phyloP scores from a whole-genome alignment of 1,284 basidiomycete species.

The Coniferiporia sulphurascens region DNA sequence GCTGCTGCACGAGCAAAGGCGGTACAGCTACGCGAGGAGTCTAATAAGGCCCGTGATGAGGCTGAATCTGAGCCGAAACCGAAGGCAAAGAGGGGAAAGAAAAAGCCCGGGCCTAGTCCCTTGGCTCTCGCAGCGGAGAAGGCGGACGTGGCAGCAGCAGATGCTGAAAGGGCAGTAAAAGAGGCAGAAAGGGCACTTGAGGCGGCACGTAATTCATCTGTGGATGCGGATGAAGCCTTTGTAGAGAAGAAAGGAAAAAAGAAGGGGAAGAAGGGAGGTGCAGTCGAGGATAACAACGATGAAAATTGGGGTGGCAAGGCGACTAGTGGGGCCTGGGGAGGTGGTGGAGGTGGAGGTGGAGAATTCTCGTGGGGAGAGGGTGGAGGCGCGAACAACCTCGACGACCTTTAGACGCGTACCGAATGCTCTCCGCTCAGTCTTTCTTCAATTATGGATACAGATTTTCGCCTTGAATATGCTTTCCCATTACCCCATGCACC shows the following conservation, averaged over 20 bases:
- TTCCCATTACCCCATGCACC: too few relatives aligned
- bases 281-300: background rate
- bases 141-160: background rate
- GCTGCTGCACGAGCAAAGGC: background rate
- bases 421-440: too few relatives aligned
- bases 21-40: background rate
- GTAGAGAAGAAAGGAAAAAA: background rate
- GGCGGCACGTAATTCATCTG: too few relatives aligned
- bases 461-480: too few relatives aligned
- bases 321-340: background rate
- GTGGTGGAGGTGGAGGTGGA: background rate
- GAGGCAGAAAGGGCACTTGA: background rate
- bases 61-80: background rate
- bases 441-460: too few relatives aligned
- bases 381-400: too few relatives aligned
- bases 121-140: background rate
- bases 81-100: background rate
- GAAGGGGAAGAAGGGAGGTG: background rate
- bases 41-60: background rate
- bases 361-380: background rate
- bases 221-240: background rate
- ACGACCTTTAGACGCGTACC: too few relatives aligned
- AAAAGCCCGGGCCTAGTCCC: background rate
- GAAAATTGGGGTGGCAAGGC: background rate
- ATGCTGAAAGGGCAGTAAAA: constrained; percentile 1